Evolutionary conservation across 495 filamentous ascomycete genomes (phyloP).

Genomic region (Chaetomidium leptoderma): DNA sequence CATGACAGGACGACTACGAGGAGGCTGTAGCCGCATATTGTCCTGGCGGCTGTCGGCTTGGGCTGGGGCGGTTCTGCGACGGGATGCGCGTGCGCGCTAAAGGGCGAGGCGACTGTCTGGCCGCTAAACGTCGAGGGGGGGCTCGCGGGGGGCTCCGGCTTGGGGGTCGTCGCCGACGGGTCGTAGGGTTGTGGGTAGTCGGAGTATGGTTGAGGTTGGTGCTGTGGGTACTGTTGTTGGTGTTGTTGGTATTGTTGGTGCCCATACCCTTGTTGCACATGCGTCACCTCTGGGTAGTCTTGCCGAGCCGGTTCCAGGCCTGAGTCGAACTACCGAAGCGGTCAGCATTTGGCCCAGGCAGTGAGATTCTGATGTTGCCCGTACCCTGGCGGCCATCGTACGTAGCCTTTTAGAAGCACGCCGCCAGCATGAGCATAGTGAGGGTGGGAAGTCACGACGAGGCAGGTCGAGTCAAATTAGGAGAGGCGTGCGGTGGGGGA

Average conservation of each 20-base stretch:
- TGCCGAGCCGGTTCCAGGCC: slow-evolving; percentile 39
- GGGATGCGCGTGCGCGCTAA: slow-evolving; percentile 1
- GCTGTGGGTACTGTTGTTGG: slow-evolving; percentile 9
- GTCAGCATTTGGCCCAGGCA: slow-evolving; percentile 1
- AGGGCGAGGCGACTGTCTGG: slow-evolving; percentile 13
- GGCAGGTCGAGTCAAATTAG: too few relatives aligned
- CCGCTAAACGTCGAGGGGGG: slow-evolving; percentile 14
- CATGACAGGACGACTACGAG: slow-evolving; percentile 41
- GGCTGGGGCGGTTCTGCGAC: neutral
- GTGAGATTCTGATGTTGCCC: neutral
- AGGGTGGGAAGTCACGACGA: neutral
- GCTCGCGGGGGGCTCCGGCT: neutral
- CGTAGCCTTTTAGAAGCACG: neutral
- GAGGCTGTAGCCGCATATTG: slow-evolving; percentile 35
- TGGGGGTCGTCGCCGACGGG: neutral
- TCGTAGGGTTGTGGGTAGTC: neutral
- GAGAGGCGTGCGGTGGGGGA: neutral
- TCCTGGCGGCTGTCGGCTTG: slow-evolving; percentile 6
- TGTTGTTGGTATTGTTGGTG: neutral
- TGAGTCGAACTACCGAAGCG: slow-evolving; percentile 29
- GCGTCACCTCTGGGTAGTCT: slow-evolving; percentile 38
- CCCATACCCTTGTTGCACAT: slow-evolving; percentile 9
- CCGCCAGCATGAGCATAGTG: neutral
- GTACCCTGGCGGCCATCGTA: neutral
- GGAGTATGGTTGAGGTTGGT: neutral